Percentiles rank a stretch among this genome's conserved stretches.
These are phyloP conservation scores for Lophiostoma macrostomum DNA, from an alignment of 495 filamentous ascomycete species.

Conservation along the genomic window DNA sequence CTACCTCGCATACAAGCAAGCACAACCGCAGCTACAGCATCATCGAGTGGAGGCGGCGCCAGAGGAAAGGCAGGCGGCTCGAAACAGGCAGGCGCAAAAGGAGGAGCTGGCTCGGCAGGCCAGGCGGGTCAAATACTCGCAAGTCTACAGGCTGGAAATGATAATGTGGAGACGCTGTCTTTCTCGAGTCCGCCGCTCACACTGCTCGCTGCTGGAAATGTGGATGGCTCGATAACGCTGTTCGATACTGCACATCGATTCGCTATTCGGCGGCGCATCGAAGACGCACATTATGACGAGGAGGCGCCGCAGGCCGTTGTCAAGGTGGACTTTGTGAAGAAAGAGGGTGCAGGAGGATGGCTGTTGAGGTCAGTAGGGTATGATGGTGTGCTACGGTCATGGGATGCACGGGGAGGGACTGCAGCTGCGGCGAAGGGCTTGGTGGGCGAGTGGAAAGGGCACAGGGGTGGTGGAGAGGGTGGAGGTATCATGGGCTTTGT, in stretches of 20 bases:
- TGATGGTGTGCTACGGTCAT: conserved; percentile 36
- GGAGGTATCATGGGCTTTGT: conserved; percentile 89
- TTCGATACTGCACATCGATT: conserved; percentile 83
- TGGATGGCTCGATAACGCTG: conserved; percentile 85
- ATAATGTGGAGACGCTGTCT: conserved; percentile 79
- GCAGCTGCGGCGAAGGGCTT: conserved; percentile 57
- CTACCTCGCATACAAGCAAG: conserved; percentile 67
- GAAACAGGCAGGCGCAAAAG: conserved; percentile 36
- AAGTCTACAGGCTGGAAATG: conserved; percentile 64
- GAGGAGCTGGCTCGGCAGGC: conserved; percentile 36
- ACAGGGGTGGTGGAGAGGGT: conserved; percentile 74
- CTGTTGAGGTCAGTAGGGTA: conserved; percentile 33
- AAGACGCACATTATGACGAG: conserved; percentile 75
- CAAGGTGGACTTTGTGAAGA: conserved; percentile 78
- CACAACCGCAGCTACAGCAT: conserved; percentile 37
- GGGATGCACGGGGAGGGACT: conserved; percentile 37
- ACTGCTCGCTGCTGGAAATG: conserved; percentile 81
- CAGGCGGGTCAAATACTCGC: conserved; percentile 80
- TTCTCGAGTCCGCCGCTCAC: conserved; percentile 74
- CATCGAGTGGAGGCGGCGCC: conserved; percentile 44
- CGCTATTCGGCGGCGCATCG: conserved; percentile 73
- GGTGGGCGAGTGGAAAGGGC: conserved; percentile 77
- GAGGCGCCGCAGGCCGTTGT: conserved; percentile 59
- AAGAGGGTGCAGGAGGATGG: conserved; percentile 16
- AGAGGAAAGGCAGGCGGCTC: conserved; percentile 46